A percentile compares a stretch with the other conserved stretches of the same genome.
Conservation (phyloP, 345 rosid species). For the Odontarrhena argentea region DNA sequence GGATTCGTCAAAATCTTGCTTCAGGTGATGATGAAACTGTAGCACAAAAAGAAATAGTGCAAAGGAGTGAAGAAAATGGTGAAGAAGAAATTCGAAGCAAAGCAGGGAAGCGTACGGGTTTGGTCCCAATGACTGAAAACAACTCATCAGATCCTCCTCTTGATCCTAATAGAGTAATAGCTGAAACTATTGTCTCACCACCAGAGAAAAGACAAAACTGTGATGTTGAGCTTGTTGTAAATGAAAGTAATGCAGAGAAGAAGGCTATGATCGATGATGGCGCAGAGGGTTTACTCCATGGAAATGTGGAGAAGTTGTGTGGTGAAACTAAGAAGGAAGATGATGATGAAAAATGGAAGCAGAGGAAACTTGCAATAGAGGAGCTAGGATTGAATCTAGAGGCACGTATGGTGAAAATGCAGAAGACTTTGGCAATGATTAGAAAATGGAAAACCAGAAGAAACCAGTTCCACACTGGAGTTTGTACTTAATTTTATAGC, state of each 20-base stretch:
- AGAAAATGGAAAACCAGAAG: not conserved
- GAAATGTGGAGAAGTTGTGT: not conserved
- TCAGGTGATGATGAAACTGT: not conserved
- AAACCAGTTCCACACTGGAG: not conserved
- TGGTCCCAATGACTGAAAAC: no score
- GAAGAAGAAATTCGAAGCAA: no score
- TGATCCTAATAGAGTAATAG: no score
- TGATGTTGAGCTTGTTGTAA: not conserved
- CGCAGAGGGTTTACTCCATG: not conserved
- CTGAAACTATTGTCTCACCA: not conserved
- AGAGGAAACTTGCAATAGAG: conserved; percentile 6
- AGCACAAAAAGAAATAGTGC: not conserved
- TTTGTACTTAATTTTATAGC: not conserved
- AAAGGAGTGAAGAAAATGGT: conserved; percentile 9
- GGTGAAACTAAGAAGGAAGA: conserved; percentile 4
- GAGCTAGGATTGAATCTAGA: conserved; percentile 11
- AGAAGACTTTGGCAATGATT: conserved; percentile 14
- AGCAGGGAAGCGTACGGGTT: no score
- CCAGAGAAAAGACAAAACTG: not conserved
- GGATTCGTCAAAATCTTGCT: no score
- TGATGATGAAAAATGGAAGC: conserved; percentile 2
- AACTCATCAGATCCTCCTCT: no score
- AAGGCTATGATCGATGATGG: not conserved
- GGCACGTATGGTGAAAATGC: not conserved
- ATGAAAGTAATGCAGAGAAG: not conserved